Conservation (phyloP, 768 basidiomycete species). For the Agrocybe pediades region DNA sequence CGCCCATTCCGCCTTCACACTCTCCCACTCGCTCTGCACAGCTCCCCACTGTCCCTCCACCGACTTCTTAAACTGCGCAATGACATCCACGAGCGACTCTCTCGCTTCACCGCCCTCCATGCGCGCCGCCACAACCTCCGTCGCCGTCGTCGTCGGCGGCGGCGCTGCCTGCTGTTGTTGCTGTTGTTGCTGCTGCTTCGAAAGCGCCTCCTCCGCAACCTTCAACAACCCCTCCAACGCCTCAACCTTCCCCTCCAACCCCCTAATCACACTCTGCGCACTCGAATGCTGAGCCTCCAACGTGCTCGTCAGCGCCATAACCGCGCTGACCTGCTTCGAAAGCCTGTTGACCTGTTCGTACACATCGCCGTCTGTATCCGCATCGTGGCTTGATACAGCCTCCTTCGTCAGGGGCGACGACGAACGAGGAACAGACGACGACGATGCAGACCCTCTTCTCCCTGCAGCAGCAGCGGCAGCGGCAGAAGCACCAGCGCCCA, state of each 20-base stretch:
- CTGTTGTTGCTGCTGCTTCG: not conserved
- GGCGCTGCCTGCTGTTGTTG: not conserved
- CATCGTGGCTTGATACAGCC: slow-evolving; percentile 8
- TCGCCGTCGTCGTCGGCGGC: not conserved
- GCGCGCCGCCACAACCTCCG: slow-evolving; percentile 1
- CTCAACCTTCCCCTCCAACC: slow-evolving; percentile 68
- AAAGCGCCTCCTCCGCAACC: slow-evolving; percentile 35
- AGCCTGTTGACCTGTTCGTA: slow-evolving; percentile 68
- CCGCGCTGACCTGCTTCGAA: slow-evolving; percentile 72
- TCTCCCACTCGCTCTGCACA: slow-evolving; percentile 79
- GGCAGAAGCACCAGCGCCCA: no score
- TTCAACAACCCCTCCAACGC: slow-evolving; percentile 67
- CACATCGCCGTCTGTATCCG: no score
- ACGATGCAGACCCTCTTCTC: no score
- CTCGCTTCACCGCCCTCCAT: not conserved
- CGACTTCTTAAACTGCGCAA: slow-evolving; percentile 73
- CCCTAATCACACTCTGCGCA: slow-evolving; percentile 74
- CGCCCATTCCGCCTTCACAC: slow-evolving; percentile 80
- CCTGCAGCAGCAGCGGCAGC: no score
- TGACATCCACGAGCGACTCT: slow-evolving; percentile 47
- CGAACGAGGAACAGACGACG: slow-evolving; percentile 4
- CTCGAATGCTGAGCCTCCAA: slow-evolving; percentile 78
- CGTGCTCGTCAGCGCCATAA: slow-evolving; percentile 69
- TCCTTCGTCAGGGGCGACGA: not conserved
- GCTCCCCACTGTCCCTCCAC: slow-evolving; percentile 81